Evolutionary conservation across 2,329 filamentous ascomycete species (phyloP), one percentile per base, ranked within the genome.

Genomic region (Aspergillus spinulosporus): DNA sequence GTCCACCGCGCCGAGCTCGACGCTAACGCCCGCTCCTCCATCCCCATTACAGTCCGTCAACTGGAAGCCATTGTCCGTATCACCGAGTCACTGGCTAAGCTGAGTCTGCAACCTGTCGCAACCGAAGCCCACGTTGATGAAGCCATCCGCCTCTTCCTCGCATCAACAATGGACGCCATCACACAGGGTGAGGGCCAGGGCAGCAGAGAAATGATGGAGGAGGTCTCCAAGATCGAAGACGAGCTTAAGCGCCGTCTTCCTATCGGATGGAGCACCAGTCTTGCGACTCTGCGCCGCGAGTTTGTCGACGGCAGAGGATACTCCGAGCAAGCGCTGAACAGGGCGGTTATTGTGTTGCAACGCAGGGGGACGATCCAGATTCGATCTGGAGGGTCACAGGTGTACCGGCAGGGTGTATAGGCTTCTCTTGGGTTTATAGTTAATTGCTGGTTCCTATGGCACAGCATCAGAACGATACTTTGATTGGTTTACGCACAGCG

Each of bases 41-140:
- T 99, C 66, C 94, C 94, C 50, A 99, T 99, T 74, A 99, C 94
- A 0, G 90, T 99, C 50, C 92, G 94, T 72, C 94, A 99, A 72
- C 84, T 99, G 4, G 94, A 99, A 75, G 93, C 93, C 67, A 96
- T 99, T 64, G 89, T 97, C 61, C 93, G 94, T 71, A 97, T 99
- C 68, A 95, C 92, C 2, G 94, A 99, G 73, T 92, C 94, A 0
- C 84, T 99, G 2, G 94, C 94, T 55, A 99, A 99, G 74, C 80
- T 99, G 44, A 87, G 88, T 0, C 83, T 99, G 6, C 90, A 89
- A 0, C 88, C 92, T 3, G 82, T 97, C 42, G 94, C 93, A 2
- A 92, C 89, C 0, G 93, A 97, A 73, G 82, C 85, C 46, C 94
- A 99, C 69, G 94, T 99, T 51, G 93, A 99, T 68, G 94, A 99